phyloP scores from a whole-genome alignment of 371 early-diverging fungal species.

The Coemansia linderi region DNA sequence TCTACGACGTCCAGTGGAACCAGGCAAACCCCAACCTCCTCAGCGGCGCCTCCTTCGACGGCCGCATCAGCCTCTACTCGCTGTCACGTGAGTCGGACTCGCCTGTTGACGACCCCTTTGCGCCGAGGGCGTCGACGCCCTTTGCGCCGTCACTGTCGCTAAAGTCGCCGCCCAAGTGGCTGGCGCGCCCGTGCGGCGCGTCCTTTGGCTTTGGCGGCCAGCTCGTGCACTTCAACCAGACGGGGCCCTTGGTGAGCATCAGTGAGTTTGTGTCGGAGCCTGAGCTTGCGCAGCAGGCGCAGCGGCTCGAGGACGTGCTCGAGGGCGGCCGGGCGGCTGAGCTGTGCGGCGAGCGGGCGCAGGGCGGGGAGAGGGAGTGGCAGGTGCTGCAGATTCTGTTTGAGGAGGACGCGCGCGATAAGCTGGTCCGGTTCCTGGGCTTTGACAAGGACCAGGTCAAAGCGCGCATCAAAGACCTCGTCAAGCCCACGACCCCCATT shows the following conservation, averaged over 20 bases:
- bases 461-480: conserved; percentile 30
- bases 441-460: conserved; percentile 71
- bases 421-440: conserved; percentile 82
- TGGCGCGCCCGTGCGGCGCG: conserved; percentile 87
- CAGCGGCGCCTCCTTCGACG: conserved; percentile 86
- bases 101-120: conserved; percentile 75
- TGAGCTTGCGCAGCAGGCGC: conserved; percentile 43
- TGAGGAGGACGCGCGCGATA: conserved; percentile 75
- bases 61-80: conserved; percentile 80
- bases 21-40: conserved; percentile 87
- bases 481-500: conserved; percentile 7
- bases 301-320: conserved; percentile 41
- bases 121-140: conserved; percentile 54
- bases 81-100: conserved; percentile 58
- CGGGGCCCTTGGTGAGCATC: conserved; percentile 54
- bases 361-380: conserved; percentile 72
- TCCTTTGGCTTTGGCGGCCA: conserved; percentile 91
- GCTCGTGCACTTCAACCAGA: conserved; percentile 69
- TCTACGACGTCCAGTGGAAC: conserved; percentile 92
- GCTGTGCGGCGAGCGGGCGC: conserved; percentile 56
- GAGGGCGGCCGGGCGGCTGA: conserved; percentile 36
- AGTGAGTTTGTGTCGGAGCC: conserved; percentile 60
- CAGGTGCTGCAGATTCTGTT: conserved; percentile 82
- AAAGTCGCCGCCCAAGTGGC: conserved; percentile 94
- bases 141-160: conserved; percentile 63